Base-by-base conservation (phyloP, 2,329 filamentous ascomycete species). In the Hypoxylon sp. region DNA sequence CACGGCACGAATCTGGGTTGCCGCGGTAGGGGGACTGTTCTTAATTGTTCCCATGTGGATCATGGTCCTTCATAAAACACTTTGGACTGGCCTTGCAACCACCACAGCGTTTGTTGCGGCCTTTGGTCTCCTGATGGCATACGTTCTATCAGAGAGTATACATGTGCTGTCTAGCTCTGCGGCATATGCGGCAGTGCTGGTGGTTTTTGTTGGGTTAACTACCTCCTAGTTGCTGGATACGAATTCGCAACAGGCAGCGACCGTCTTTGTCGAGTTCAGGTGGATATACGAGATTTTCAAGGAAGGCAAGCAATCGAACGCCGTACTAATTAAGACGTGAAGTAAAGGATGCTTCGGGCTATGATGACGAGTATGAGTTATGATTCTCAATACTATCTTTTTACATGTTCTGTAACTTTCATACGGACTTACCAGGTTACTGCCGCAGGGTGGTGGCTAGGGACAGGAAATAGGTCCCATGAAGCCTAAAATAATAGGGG, bases 21-120 rank as follows among this genome's bases (percentile, higher is more conserved):
- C 63, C 3, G 49, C 59, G 5, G 25, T 64, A 46, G 73, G 54
- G 22, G 70, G 64, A 4, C 27, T 44, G 7, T 72, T 75, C 46
- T 66, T 74, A 8, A 67, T 74, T 8, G 69, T 57, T 11, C 73
- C 70, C 1, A 74, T 75, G 74, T 74, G 70, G 70, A 44, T 75
- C 7, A 75, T 75, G 74, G 64, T 75, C 14, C 25, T 71, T 14
- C 62, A 57, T 6, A 64, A 54, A 22, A 42, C 25, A 1, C 40
- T 57, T 1, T 61, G 64, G 51, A 67, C 68, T 0, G 48, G 44
- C 1, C 56, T 75, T 1, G 25, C 61, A 5, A 50, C 69, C 27
- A 69, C 73, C 0, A 69, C 73, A 14, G 71, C 17, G 0, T 74
- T 73, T n/a, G 72, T 76, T 13, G 31, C 56, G 0, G 57, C 17